phyloP scores from a whole-genome alignment of 2,329 filamentous ascomycete genomes.

The Sporothrix brasiliensis region DNA sequence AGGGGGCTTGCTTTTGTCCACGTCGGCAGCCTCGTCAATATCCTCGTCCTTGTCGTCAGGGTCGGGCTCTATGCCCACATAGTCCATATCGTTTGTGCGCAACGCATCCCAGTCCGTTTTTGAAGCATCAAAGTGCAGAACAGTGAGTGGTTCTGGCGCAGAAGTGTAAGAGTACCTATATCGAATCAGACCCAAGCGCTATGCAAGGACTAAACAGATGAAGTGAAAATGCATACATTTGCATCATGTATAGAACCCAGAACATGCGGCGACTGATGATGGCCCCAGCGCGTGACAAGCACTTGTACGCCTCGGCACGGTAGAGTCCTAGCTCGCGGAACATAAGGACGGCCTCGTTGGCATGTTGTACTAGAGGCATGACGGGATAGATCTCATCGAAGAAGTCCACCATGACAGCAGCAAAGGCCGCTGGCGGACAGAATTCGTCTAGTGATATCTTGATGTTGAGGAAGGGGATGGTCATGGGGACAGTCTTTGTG shows the following conservation, averaged over 20 bases:
- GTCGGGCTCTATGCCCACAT: neutral
- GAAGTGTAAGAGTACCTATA: slow-evolving; percentile 20
- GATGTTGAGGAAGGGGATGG: slow-evolving; percentile 1
- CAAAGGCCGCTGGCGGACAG: slow-evolving; percentile 8
- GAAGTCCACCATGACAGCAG: slow-evolving; percentile 21
- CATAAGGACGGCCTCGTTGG: slow-evolving; percentile 18
- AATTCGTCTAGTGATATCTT: slow-evolving; percentile 20
- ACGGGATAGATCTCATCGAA: slow-evolving; percentile 21
- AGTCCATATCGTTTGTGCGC: slow-evolving; percentile 6
- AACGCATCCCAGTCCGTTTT: slow-evolving; percentile 14
- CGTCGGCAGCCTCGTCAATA: neutral
- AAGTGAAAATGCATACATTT: slow-evolving; percentile 3
- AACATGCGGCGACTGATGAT: slow-evolving; percentile 23
- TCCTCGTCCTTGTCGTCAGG: neutral
- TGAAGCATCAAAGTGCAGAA: slow-evolving; percentile 8
- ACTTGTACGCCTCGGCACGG: slow-evolving; percentile 16
- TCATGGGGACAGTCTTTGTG: slow-evolving; percentile 12
- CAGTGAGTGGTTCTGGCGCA: slow-evolving; percentile 11
- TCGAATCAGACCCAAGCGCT: neutral
- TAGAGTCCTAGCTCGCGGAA: slow-evolving; percentile 22
- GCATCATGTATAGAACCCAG: slow-evolving; percentile 23
- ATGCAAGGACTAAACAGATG: neutral
- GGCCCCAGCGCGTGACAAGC: neutral
- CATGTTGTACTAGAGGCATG: slow-evolving; percentile 15
- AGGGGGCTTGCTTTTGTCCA: neutral